A percentile compares a stretch with the other conserved stretches of the same genome.
phyloP scores from a whole-genome alignment of 75 land plant genomes.

The Cupressus sempervirens region DNA sequence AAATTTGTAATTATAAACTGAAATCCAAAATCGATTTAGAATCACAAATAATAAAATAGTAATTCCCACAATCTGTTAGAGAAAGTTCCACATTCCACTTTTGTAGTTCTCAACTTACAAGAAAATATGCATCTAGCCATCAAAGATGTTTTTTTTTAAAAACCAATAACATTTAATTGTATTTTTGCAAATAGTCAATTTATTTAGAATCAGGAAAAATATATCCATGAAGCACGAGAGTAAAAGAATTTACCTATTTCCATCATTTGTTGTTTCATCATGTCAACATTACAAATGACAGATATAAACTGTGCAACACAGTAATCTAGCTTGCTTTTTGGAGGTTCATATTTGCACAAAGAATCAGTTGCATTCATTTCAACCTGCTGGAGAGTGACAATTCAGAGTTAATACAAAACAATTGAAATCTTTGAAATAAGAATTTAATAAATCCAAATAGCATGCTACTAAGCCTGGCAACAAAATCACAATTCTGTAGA shows the following conservation, averaged over 20 bases:
- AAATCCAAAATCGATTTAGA: not conserved
- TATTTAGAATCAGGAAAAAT: not conserved
- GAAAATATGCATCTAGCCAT: not conserved
- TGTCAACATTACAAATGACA: conserved; percentile 77
- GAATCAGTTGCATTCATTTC: conserved; percentile 12
- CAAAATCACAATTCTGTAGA: not conserved
- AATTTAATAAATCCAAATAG: not conserved
- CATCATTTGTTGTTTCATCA: conserved; percentile 97
- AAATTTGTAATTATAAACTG: not conserved
- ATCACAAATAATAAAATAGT: not conserved
- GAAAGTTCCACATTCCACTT: not conserved
- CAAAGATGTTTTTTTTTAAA: not conserved
- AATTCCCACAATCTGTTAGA: not conserved
- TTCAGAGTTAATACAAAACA: not conserved
- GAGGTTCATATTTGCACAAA: conserved; percentile 24
- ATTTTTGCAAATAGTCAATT: not conserved
- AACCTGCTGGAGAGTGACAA: conserved; percentile 17
- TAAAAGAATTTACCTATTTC: conserved; percentile 64
- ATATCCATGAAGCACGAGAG: not conserved
- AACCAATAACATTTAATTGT: not conserved
- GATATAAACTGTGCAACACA: conserved; percentile 70
- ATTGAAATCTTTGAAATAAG: not conserved
- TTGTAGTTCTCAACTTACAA: not conserved
- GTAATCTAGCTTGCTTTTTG: conserved; percentile 57
- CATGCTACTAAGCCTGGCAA: not conserved